Evolutionary conservation across 2,329 filamentous ascomycete species (phyloP), one percentile per base, ranked within the genome.

Genomic region (Pestalotiopsis sp.): DNA sequence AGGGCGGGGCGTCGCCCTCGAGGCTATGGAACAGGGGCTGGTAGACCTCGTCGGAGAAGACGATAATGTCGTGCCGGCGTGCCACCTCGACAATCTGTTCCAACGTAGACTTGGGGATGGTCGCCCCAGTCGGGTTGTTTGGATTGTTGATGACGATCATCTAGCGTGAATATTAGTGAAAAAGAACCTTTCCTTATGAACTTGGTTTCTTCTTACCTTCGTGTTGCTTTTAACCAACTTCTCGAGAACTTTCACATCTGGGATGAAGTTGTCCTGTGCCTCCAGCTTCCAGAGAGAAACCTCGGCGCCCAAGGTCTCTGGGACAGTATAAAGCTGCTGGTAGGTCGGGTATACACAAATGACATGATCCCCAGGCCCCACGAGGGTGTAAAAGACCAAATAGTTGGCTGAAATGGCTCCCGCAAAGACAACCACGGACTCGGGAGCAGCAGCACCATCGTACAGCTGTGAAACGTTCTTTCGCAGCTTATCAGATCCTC

Each of bases 21-120:
- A 36, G 17, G 4, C 11, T 38, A n/a, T 62, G 59, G 27, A 62
- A 62, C 9, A 62, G 14, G 14, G 59, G 59, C 38, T 31, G 12
- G 59, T 62, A 62, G 13, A 62, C 59, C 23, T 62, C 59, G 31
- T 62, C 59, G 31, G 23, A 23, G 59, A 17, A 31, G 27, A 62
- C 38, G 12, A 31, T 62, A 38, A 62, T 62, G 20, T 62, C 59
- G 23, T 62, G 59, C 27, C 38, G 17, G 27, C 27, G 27, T 6
- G 59, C 59, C 13, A 62, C 13, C 17, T 62, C 59, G 27, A 62
- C 59, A n/a, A 62, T 23, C 4, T 17, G 17, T 14, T 62, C 23
- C 27, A 62, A 38, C 14, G 38, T 17, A n/a, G 12, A 14, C 38
- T 23, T 31, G 25, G 27, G 25, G 9, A 36, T 23, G 23, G n/a